Base-by-base conservation (phyloP, 129 eudicot species). In the Helianthus tuberosus region DNA sequence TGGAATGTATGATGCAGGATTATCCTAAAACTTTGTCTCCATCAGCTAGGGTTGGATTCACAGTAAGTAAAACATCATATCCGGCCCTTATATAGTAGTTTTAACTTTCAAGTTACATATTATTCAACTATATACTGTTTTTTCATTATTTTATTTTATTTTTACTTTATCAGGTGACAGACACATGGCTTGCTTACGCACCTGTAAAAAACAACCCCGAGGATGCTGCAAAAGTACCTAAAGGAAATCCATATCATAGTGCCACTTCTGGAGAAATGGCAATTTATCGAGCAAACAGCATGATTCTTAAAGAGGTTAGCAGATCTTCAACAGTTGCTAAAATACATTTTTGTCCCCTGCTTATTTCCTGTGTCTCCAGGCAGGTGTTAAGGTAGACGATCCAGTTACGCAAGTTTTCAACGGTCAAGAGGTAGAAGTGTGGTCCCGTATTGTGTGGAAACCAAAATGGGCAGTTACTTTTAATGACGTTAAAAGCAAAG, bases 1-100 rank as follows among this genome's bases (percentile, higher is more conserved):
- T 95, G 66, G 99, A 95, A 84, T 95, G 99, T 72, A 91, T 95
- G 99, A 91, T 95, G 97, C 99, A 95, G 80, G 99, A 95, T 77
- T 95, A 95, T 77, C 99, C 99, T 27, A 95, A 88, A 86, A 86
- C 97, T 38, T 78, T 95, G 81, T 89, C 97, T 76, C 92, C 99
- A 71, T 83, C 99, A 62, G 97, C 99, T 35, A 87, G 89, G 73
- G 96, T 91, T 86, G 99, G 99, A 72, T 95, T 95, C 65, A 95
- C 97, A 1, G 99, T 89, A 91, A 85, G 93, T 64, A 75, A 77
- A 82, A 64, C 51, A 8, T 69, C 50, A 64, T 36, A 38, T 10
- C 15, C 2, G 27, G 9, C 35, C 35, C 25, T 13, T 29, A 14
- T 32, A 13, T 17, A 38, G 15, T 74, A 51, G 29, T 55, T 43